phyloP scores from a whole-genome alignment of 306 rosid genomes.

The Hylodesmum podocarpum region DNA sequence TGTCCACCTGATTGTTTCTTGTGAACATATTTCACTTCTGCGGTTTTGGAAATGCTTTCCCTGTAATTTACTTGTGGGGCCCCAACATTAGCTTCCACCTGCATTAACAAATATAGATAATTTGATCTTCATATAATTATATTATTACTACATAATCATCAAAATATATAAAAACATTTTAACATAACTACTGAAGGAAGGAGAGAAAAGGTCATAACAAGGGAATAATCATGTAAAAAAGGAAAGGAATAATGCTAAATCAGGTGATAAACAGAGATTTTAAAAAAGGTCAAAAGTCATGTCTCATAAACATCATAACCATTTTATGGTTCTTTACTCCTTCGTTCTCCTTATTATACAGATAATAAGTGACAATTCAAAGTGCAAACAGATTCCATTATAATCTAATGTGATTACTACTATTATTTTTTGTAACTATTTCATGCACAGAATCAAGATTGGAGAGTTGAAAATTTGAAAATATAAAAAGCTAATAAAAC shows the following conservation, averaged over 20 bases:
- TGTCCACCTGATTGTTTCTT: slow-evolving; percentile 98
- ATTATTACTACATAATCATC: not conserved
- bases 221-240: not conserved
- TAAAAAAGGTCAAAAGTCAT: not conserved
- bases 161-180: not conserved
- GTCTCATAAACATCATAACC: not conserved
- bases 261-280: slow-evolving; percentile 6
- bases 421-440: slow-evolving; percentile 13
- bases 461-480: slow-evolving; percentile 4
- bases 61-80: slow-evolving; percentile 99
- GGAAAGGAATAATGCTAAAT: not conserved
- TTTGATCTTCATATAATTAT: slow-evolving; percentile 4
- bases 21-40: slow-evolving; percentile 85
- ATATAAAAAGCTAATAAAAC: not conserved
- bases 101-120: slow-evolving; percentile 29
- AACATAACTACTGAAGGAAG: not conserved
- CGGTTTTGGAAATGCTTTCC: slow-evolving; percentile 79
- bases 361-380: not conserved
- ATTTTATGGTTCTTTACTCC: not conserved
- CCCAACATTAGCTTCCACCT: slow-evolving; percentile 98
- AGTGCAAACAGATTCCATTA: slow-evolving; percentile 12
- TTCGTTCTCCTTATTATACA: not conserved
- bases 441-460: not conserved
- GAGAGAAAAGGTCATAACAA: not conserved
- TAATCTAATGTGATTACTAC: not conserved